Base-by-base conservation (phyloP, 1,139 yeast genomes). In the Protomyces lactucae-debilis region DNA sequence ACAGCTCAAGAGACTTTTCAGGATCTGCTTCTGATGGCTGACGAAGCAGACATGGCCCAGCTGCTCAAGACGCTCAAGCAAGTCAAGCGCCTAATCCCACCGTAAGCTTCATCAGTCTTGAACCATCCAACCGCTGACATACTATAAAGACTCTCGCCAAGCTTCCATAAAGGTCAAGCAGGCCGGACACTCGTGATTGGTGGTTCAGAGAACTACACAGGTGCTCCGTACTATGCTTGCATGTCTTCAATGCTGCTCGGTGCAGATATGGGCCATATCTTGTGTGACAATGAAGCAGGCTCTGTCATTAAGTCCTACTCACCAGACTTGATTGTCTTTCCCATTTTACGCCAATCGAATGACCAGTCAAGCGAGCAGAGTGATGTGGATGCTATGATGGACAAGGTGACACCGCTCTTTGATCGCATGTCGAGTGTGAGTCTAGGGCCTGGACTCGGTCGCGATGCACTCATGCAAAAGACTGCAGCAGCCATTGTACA, bases 271-370 rank as follows among this genome's bases (percentile, higher is more conserved):
- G 83, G 93, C 40, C 98, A 93, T 75, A 81, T 93, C 5, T 80
- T 93, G 9, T 92, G 98, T 76, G 96, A 90, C 70, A 76, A 78
- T 64, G 76, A 76, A 51, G 98, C 98, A 0, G 95, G 89, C 0
- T 77, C 86, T 0, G 86, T 89, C 10, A 91, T 93, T 72, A 93
- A 93, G 75, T 76, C 86, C 54, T 93, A 93, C 75, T 84, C 96
- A 8, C 98, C 99, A 0, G 93, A 93, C 73, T 77, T 93, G 63
- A 93, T 93, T 97, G 96, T 93, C 1, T 98, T 93, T 76, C 99
- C 99, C 0, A 90, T 89, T 73, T 75, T 93, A 70, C 76, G 75
- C 28, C 80, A 78, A 55, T 23, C 74, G 21, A 59, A 25, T 6
- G 55, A 55, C 21, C 53, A 61, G 2, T n/a, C 48, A 21, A 8